These are phyloP conservation scores for Podospora comata DNA, from an alignment of 495 filamentous ascomycete species.

Conservation along the genomic window DNA sequence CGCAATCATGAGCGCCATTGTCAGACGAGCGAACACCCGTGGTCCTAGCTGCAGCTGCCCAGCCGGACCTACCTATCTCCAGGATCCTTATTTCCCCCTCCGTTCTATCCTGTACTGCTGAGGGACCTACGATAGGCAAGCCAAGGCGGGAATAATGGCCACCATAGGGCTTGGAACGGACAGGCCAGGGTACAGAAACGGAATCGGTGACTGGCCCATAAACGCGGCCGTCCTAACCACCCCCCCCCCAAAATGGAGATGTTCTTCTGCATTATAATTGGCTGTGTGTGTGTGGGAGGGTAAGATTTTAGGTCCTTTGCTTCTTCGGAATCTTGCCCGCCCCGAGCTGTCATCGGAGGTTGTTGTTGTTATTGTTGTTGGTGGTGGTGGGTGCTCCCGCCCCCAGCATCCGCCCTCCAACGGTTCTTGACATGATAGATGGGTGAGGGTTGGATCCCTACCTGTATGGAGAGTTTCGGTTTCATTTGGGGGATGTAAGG, in stretches of 20 bases:
- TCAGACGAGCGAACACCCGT: background rate
- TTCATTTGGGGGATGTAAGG: background rate
- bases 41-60: background rate
- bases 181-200: background rate
- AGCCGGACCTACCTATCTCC: background rate
- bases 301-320: slow-evolving; percentile 7
- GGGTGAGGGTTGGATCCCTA: too few species aligned
- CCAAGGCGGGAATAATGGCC: too few species aligned
- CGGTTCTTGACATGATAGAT: too few species aligned
- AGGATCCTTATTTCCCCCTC: too few species aligned
- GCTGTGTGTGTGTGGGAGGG: slow-evolving; percentile 1
- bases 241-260: background rate
- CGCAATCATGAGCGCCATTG: too few species aligned
- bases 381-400: background rate
- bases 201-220: background rate
- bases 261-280: too few species aligned
- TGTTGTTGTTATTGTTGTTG: background rate
- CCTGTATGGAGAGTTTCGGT: background rate
- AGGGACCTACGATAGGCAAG: background rate
- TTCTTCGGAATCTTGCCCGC: background rate
- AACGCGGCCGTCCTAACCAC: background rate
- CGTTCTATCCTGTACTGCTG: background rate
- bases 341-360: background rate
- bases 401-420: background rate
- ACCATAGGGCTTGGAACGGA: slow-evolving; percentile 2